Conservation (phyloP, 495 filamentous ascomycete genomes). For the Bombardia bombarda region DNA sequence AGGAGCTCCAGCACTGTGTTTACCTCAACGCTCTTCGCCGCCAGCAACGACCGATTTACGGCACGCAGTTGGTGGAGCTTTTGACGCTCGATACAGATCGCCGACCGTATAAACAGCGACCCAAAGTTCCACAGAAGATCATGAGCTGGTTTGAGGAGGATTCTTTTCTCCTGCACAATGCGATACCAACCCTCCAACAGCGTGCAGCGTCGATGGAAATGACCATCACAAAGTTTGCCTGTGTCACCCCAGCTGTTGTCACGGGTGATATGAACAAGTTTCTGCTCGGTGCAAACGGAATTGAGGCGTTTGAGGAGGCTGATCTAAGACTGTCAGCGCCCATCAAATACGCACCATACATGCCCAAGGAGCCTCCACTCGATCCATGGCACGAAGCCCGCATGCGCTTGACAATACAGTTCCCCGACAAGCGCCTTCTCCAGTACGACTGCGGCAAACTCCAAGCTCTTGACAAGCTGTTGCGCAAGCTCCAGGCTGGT, state of each 20-base stretch:
- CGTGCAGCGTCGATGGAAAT: slow-evolving; percentile 62
- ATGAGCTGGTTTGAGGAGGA: slow-evolving; percentile 68
- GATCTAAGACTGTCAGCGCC: slow-evolving; percentile 38
- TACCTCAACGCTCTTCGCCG: slow-evolving; percentile 76
- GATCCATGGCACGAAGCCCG: slow-evolving; percentile 94
- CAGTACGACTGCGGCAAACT: slow-evolving; percentile 99
- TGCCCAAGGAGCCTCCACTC: slow-evolving; percentile 41
- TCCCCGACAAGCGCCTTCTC: slow-evolving; percentile 89
- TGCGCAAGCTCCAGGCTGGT: slow-evolving; percentile 79
- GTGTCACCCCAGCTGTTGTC: slow-evolving; percentile 80
- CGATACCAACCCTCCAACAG: slow-evolving; percentile 66
- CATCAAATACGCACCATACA: slow-evolving; percentile 36
- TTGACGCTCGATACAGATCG: slow-evolving; percentile 54
- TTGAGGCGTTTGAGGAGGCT: slow-evolving; percentile 50
- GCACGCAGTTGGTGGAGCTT: slow-evolving; percentile 62
- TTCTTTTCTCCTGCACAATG: slow-evolving; percentile 58
- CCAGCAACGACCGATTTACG: slow-evolving; percentile 74
- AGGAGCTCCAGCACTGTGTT: slow-evolving; percentile 70
- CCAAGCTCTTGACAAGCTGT: slow-evolving; percentile 77
- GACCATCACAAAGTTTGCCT: slow-evolving; percentile 79
- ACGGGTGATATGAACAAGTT: slow-evolving; percentile 67
- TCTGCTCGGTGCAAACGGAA: slow-evolving; percentile 50
- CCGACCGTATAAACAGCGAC: slow-evolving; percentile 46
- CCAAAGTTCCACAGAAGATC: slow-evolving; percentile 41
- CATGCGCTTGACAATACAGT: slow-evolving; percentile 88